Conservation (phyloP, 2,329 filamentous ascomycete genomes). For the Thermochaetoides dissita region DNA sequence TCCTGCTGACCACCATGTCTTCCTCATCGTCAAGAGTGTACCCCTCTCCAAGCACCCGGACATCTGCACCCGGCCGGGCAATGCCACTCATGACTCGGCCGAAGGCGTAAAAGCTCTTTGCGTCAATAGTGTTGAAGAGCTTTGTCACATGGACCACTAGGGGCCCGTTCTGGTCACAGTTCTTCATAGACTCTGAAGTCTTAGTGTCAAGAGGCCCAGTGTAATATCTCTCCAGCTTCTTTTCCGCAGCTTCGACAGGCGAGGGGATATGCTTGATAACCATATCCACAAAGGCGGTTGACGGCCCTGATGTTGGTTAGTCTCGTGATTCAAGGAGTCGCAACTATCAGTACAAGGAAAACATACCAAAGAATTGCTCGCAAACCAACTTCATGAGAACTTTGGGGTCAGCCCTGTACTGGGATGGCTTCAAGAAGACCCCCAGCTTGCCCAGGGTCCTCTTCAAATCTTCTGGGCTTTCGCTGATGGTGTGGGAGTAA, state of each 20-base stretch:
- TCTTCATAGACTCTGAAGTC: conserved; percentile 63
- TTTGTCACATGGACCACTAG: conserved; percentile 88
- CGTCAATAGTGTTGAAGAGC: conserved; percentile 78
- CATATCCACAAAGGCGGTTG: conserved; percentile 91
- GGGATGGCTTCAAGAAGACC: conserved; percentile 78
- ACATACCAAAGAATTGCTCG: conserved; percentile 65
- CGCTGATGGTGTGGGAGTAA: conserved; percentile 86
- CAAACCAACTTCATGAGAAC: conserved; percentile 80
- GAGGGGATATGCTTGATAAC: conserved; percentile 79
- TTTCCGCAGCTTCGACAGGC: conserved; percentile 61
- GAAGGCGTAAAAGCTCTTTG: conserved; percentile 80
- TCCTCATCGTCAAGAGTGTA: conserved; percentile 97
- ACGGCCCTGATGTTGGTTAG: conserved; percentile 41
- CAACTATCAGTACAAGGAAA: background rate
- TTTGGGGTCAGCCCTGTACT: conserved; percentile 81
- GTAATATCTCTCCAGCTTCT: conserved; percentile 74
- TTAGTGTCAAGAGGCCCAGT: conserved; percentile 78
- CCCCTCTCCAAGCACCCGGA: conserved; percentile 84
- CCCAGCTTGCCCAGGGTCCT: conserved; percentile 64
- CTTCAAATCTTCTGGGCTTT: conserved; percentile 73
- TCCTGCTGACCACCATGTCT: conserved; percentile 81
- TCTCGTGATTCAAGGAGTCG: background rate
- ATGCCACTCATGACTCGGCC: conserved; percentile 89
- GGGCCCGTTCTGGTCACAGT: conserved; percentile 79
- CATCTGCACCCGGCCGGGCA: conserved; percentile 64